These are phyloP conservation scores for Podila epigama DNA, from an alignment of 192 early-diverging fungal species.

Conservation along the genomic window DNA sequence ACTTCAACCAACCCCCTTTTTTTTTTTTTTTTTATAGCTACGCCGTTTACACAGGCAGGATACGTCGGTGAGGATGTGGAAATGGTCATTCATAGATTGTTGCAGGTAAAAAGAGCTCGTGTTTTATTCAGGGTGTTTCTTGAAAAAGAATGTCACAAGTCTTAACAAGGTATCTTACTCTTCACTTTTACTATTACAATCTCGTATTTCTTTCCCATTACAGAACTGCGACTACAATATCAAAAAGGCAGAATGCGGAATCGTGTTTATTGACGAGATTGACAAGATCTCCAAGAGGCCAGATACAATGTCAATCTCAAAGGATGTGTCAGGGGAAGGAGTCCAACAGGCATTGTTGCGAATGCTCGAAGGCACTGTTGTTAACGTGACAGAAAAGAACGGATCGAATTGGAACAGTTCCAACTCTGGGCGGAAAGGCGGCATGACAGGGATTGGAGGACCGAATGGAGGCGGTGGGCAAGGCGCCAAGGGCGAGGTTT, in stretches of 20 bases:
- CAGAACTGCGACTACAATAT: slow-evolving; percentile 88
- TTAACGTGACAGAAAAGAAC: slow-evolving; percentile 85
- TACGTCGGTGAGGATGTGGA: slow-evolving; percentile 95
- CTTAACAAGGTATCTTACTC: too few relatives aligned
- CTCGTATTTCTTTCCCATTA: too few relatives aligned
- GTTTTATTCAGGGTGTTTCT: background rate
- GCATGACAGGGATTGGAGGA: slow-evolving; percentile 38
- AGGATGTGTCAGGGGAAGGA: slow-evolving; percentile 93
- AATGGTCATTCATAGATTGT: slow-evolving; percentile 79
- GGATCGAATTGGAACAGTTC: slow-evolving; percentile 56
- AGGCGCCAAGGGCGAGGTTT: slow-evolving; percentile 77
- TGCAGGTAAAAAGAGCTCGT: slow-evolving; percentile 61
- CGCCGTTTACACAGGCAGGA: slow-evolving; percentile 90
- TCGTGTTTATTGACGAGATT: slow-evolving; percentile 94
- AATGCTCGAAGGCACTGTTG: slow-evolving; percentile 90
- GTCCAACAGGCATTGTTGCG: slow-evolving; percentile 87
- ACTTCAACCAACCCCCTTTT: background rate
- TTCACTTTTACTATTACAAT: too few relatives aligned
- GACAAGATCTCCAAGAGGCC: slow-evolving; percentile 88
- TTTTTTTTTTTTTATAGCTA: slow-evolving; percentile 48
- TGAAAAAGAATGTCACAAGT: too few relatives aligned
- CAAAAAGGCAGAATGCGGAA: slow-evolving; percentile 81
- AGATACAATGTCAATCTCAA: slow-evolving; percentile 74
- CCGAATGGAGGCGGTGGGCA: slow-evolving; percentile 34
- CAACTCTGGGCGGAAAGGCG: slow-evolving; percentile 21